Percentiles rank a stretch among this genome's conserved stretches.
Conservation (phyloP, 257 asterid genomes). For the Nicotiana attenuata region DNA sequence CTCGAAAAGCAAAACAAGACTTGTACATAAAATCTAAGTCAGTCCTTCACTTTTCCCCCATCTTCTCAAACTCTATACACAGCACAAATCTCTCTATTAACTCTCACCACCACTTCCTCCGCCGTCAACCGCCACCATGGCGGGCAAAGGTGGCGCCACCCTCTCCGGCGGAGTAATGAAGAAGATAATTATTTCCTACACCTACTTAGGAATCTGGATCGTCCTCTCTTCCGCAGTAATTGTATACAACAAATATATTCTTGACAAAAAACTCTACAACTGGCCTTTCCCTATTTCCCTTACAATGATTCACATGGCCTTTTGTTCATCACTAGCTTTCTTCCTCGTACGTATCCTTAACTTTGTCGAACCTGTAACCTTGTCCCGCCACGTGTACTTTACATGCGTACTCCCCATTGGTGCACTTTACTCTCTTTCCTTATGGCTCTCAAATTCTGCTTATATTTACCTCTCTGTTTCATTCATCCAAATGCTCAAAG, state of each 20-base stretch:
- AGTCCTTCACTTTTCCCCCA: not conserved
- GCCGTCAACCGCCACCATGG: constrained; percentile 21
- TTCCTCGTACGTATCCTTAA: constrained; percentile 53
- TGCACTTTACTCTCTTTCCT: constrained; percentile 57
- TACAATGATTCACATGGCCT: constrained; percentile 76
- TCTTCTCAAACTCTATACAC: not conserved
- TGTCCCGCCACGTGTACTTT: constrained; percentile 52
- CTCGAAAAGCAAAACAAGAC: not conserved
- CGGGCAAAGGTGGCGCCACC: constrained; percentile 53
- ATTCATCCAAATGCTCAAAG: constrained; percentile 73
- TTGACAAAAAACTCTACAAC: constrained; percentile 59
- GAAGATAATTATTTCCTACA: constrained; percentile 54
- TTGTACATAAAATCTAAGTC: not conserved
- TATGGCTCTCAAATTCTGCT: constrained; percentile 75
- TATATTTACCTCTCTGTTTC: constrained; percentile 69
- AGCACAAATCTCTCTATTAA: not conserved
- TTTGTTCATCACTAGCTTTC: constrained; percentile 66
- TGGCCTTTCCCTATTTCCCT: constrained; percentile 82
- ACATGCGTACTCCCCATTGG: constrained; percentile 72
- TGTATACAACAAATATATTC: constrained; percentile 75
- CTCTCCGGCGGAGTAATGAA: constrained; percentile 53
- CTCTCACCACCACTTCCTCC: not conserved
- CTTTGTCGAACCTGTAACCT: constrained; percentile 56
- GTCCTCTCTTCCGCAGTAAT: constrained; percentile 70
- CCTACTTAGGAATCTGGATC: constrained; percentile 65